Evolutionary conservation across 2,329 filamentous ascomycete species (phyloP).

Genomic region (Ambrosiella xylebori): DNA sequence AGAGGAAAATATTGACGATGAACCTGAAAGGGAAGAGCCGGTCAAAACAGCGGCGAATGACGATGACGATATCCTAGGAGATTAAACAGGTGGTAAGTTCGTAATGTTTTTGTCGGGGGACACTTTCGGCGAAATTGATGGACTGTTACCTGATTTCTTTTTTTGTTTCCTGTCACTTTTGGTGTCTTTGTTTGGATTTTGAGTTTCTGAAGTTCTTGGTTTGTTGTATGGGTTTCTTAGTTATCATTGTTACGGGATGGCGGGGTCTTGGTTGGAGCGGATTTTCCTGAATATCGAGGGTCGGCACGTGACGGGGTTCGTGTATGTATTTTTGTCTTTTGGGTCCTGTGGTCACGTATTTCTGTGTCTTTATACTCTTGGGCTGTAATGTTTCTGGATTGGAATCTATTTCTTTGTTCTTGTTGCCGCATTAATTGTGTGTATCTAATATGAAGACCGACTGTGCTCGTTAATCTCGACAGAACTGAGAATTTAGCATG

Average conservation of each 20-base stretch:
- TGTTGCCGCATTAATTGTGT: too few relatives aligned
- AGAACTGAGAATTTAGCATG: conserved; percentile 25
- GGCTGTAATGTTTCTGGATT: background rate
- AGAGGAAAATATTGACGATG: conserved; percentile 29
- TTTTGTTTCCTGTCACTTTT: conserved; percentile 7
- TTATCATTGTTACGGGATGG: background rate
- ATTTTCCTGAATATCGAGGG: background rate
- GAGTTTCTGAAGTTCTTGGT: background rate
- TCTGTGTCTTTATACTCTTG: background rate
- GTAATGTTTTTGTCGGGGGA: background rate
- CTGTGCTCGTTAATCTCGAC: too few relatives aligned
- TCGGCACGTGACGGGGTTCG: background rate
- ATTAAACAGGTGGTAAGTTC: conserved; percentile 14
- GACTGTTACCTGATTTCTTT: conserved; percentile 11
- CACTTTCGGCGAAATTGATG: background rate
- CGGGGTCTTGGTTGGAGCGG: background rate
- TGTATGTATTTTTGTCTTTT: background rate
- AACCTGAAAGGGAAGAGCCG: conserved; percentile 19
- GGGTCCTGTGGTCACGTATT: background rate
- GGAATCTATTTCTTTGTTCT: background rate
- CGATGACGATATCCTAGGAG: conserved; percentile 25
- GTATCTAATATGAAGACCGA: too few relatives aligned
- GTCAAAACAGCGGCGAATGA: conserved; percentile 9
- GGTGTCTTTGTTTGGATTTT: conserved; percentile 1
- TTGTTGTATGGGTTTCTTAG: background rate